Percentiles rank a stretch among this genome's conserved stretches.
Evolutionary conservation across 179 eudicot genomes (phyloP).

Genomic region (Silene coronaria): DNA sequence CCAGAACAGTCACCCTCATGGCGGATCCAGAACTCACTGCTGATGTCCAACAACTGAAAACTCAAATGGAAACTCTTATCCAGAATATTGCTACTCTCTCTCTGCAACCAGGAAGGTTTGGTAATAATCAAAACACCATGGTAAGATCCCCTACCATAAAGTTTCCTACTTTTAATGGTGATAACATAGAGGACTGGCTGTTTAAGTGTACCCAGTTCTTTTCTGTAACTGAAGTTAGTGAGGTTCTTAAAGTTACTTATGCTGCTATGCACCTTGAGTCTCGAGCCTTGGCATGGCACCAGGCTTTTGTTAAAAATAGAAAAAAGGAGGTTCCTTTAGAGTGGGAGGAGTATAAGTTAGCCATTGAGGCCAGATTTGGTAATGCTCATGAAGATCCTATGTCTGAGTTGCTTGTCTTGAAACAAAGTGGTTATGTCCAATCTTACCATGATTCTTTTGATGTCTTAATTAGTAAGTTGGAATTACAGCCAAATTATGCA

Average conservation of each 20-base stretch:
- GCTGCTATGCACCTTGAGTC: background rate
- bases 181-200: background rate
- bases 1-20: too few relatives aligned
- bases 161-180: background rate
- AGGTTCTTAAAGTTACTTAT: too few relatives aligned
- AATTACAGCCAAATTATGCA: too few relatives aligned
- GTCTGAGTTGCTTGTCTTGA: background rate
- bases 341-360: background rate
- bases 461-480: too few relatives aligned
- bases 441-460: too few relatives aligned
- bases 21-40: too few relatives aligned
- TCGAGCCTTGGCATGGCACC: background rate
- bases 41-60: too few relatives aligned
- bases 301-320: background rate
- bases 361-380: background rate
- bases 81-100: too few relatives aligned
- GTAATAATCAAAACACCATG: too few relatives aligned
- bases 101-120: too few relatives aligned
- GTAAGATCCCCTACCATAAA: background rate
- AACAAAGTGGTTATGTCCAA: too few relatives aligned
- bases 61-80: too few relatives aligned
- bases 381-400: constrained; percentile 7
- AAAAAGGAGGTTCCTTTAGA: background rate
- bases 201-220: background rate
- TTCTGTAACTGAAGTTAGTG: background rate